Base-by-base conservation (phyloP, 352 stramenopile species). In the Phytophthora pluvialis region DNA sequence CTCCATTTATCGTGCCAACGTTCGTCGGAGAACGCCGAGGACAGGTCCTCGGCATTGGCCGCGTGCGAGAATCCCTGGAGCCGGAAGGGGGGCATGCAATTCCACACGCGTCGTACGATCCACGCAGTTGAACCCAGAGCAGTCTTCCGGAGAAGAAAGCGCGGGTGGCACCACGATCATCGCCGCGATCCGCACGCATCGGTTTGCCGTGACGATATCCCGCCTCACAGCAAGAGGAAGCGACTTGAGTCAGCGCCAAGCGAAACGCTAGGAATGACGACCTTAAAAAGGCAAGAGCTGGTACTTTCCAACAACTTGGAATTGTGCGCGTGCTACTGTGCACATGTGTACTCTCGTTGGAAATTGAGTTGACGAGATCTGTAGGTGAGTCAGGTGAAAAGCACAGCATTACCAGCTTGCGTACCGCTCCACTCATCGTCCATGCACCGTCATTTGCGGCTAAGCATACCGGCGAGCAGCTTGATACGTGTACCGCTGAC, bases 81-180 rank as follows among this genome's bases (percentile, higher is more conserved):
- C 49, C 51, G 28, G 57, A 55, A 40, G 26, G 12, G n/a, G 16
- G 21, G 21, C 13, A 33, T 56, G 29, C 47, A 55, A 52, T 39
- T 60, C n/a, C 49, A 46, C 39, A 64, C 46, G 38, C 55, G 54
- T 64, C 61, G 54, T 51, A 58, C 43, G 47, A 71, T 66, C 39
- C 42, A 35, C 21, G 31, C 13, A 29, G n/a, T 35, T 59, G 40
- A 54, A 67, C 35, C 39, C 47, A 54, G 15, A 5, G 33, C 16
- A 47, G 26, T 10, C 10, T 56, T 35, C 29, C 45, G 18, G 9
- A 5, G 16, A 7, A 44, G 47, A 55, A 55, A 36, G 15, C 35
- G 16, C n/a, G 40, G 5, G 8, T 36, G 11, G 4, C 11, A 18
- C 31, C 31, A 12, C n/a, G n/a, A n/a, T n/a, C n/a, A n/a, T n/a